A percentile compares a stretch with the other conserved stretches of the same genome.
Conservation (phyloP, 441 rosid genomes). For the Biscutella auriculata region DNA sequence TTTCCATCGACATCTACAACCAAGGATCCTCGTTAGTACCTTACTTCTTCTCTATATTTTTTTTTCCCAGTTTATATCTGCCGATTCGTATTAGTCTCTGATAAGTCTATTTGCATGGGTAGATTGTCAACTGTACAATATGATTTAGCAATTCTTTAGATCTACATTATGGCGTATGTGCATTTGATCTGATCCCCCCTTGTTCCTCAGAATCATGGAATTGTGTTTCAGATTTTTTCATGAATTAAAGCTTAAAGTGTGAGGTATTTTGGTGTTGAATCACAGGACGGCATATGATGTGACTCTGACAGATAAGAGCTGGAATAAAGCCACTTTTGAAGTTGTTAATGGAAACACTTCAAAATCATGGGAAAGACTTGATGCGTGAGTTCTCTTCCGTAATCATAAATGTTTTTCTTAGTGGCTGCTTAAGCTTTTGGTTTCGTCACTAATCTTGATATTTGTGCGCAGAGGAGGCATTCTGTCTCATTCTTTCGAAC, state of each 20-base stretch:
- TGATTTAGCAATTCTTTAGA: constrained; percentile 1
- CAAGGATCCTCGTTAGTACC: constrained; percentile 72
- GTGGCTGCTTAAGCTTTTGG: background rate
- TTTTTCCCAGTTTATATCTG: background rate
- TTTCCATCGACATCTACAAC: constrained; percentile 73
- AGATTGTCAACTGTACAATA: background rate
- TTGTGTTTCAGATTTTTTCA: background rate
- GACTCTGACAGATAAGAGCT: constrained; percentile 48
- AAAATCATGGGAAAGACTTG: constrained; percentile 87
- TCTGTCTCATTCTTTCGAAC: constrained; percentile 68
- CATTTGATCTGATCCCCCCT: constrained; percentile 7
- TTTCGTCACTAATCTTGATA: background rate
- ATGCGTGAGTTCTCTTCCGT: constrained; percentile 50
- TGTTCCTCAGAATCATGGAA: background rate
- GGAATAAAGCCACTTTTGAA: constrained; percentile 54
- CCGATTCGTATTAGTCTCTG: background rate
- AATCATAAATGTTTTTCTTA: background rate
- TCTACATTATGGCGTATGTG: background rate
- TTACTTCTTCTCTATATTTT: background rate
- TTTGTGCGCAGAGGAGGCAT: constrained; percentile 53
- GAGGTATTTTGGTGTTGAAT: background rate
- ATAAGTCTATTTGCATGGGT: background rate
- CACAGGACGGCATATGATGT: constrained; percentile 78
- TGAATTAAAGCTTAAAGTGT: background rate
- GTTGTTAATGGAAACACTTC: constrained; percentile 65